Base-by-base conservation (phyloP, 1,284 basidiomycete genomes). In the Trametes sp. region DNA sequence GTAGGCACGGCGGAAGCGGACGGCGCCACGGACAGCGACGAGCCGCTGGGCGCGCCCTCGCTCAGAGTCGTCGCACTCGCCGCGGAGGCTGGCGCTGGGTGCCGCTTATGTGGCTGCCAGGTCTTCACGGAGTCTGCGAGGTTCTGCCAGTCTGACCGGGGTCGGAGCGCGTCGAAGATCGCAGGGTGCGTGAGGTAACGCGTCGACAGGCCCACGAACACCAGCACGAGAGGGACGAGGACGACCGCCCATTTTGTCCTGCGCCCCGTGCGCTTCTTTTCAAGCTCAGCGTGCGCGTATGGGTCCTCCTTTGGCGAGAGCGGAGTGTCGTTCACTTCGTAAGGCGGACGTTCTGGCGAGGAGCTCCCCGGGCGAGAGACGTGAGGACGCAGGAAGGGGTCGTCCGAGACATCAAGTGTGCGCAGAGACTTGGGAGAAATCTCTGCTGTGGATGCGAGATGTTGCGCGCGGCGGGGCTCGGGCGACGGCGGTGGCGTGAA, bases 401-500 rank as follows among this genome's bases (percentile, higher is more conserved):
- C 55, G 33, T 64, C 60, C 19, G 16, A 23, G 36, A 61, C 55
- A 49, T 63, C 38, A 41, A 66, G 59, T 52, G 26, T 56, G 65
- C 33, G 38, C 41, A 67, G 54, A 38, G 60, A 50, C 21, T 23
- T 26, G 58, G 60, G 54, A 55, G 67, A 53, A 29, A 54, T 44
- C 58, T 38, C 57, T 21, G 59, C 50, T 19, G 61, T 31, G 50
- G 67, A 48, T 19, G 59, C 55, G 24, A 23, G 46, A 45, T 57
- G 60, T 44, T 60, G 61, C 4, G 46, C 54, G 42, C 62, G 70
- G 16, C 61, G 68, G 49, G 70, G 75, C 63, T 68, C 77, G 74
- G 81, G 80, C 4, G 85, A 85, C 9, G 80, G 77, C 23, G 84
- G 82, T 45, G 84, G 84, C 57, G 83, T 84, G 71, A 84, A 82